Evolutionary conservation across 305 asterid species (phyloP).

Genomic region (Fraxinus xanthoxyloides): DNA sequence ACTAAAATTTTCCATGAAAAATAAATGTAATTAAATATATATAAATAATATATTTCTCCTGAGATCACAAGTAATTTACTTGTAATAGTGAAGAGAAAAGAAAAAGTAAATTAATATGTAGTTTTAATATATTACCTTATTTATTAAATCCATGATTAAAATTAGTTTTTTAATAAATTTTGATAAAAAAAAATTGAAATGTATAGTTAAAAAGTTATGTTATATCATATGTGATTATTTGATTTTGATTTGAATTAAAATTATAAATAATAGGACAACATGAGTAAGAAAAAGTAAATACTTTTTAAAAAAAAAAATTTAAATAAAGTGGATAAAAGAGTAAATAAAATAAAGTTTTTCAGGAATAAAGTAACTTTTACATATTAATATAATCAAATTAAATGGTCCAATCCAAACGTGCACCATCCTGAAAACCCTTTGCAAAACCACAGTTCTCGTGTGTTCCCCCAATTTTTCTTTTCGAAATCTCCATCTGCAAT

Average conservation of each 20-base stretch:
- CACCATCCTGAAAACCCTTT: constrained; percentile 24
- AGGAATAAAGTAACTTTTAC: not conserved
- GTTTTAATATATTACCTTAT: not conserved
- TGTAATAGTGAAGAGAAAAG: not conserved
- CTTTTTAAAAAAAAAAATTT: not conserved
- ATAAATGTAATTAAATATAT: too few species aligned
- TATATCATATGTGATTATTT: too few species aligned
- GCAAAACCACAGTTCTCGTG: constrained; percentile 34
- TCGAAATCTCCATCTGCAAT: not conserved
- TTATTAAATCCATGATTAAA: too few species aligned
- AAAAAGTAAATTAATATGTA: not conserved
- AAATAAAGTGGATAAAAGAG: not conserved
- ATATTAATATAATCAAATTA: not conserved
- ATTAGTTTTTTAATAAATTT: too few species aligned
- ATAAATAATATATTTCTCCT: not conserved
- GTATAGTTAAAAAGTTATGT: too few species aligned
- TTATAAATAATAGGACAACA: too few species aligned
- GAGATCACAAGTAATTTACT: not conserved
- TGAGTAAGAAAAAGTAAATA: not conserved
- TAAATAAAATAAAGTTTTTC: not conserved
- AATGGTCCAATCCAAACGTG: not conserved
- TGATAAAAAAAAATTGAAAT: too few species aligned
- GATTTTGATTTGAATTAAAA: too few species aligned
- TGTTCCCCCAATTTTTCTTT: constrained; percentile 9
- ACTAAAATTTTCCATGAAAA: too few species aligned